These are phyloP conservation scores for Fagopyrum esculentum DNA, from an alignment of 148 eudicot species.

Conservation along the genomic window DNA sequence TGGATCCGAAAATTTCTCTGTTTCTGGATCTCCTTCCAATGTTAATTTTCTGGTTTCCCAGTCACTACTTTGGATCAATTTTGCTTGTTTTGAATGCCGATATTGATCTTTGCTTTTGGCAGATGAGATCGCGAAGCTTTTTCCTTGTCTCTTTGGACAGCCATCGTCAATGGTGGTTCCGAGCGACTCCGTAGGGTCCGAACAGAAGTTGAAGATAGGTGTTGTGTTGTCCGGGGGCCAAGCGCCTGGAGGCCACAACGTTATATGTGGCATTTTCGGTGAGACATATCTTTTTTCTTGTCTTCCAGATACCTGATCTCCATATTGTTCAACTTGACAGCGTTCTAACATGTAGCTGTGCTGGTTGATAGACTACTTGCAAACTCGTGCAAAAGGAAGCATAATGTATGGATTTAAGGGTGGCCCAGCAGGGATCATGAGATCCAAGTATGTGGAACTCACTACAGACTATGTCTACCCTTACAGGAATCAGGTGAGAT, in stretches of 20 bases:
- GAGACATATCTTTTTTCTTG: constrained; percentile 14
- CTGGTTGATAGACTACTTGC: constrained; percentile 69
- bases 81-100: constrained; percentile 4
- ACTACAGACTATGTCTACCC: constrained; percentile 80
- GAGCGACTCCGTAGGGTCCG: constrained; percentile 34
- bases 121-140: constrained; percentile 93
- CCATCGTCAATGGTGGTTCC: constrained; percentile 76
- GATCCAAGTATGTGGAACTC: constrained; percentile 72
- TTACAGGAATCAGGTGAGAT: constrained; percentile 84
- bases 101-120: constrained; percentile 15
- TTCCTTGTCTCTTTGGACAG: constrained; percentile 79
- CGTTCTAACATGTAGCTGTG: not conserved
- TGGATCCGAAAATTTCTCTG: not conserved
- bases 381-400: constrained; percentile 78
- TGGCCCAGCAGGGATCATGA: constrained; percentile 99
- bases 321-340: not conserved
- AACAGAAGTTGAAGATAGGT: constrained; percentile 70
- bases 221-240: constrained; percentile 95
- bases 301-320: not conserved
- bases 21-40: not conserved
- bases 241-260: constrained; percentile 99
- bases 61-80: not conserved
- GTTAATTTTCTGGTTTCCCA: not conserved
- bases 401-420: constrained; percentile 86
- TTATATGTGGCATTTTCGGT: constrained; percentile 95